A percentile compares a stretch with the other conserved stretches of the same genome.
Evolutionary conservation across 2,329 filamentous ascomycete genomes (phyloP).

Genomic region (Hypomyces perniciosus): DNA sequence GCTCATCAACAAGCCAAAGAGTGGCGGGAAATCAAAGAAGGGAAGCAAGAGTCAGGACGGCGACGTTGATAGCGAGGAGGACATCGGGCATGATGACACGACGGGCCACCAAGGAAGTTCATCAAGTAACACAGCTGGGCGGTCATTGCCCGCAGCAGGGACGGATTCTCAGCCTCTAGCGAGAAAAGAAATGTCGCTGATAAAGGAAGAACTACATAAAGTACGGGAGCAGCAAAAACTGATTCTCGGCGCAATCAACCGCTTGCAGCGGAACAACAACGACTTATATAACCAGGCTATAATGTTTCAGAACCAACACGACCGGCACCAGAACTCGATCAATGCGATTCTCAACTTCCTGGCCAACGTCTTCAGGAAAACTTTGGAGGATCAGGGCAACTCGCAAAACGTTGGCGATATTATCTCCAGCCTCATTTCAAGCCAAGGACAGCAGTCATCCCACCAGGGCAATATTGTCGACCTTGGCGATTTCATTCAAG

Average conservation of each 20-base stretch:
- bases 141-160: slow-evolving; percentile 38
- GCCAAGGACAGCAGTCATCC: slow-evolving; percentile 39
- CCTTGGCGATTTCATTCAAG: slow-evolving; percentile 52
- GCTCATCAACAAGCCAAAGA: slow-evolving; percentile 94
- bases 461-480: slow-evolving; percentile 55
- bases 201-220: slow-evolving; percentile 74
- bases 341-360: slow-evolving; percentile 98
- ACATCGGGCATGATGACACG: slow-evolving; percentile 39
- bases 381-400: slow-evolving; percentile 74
- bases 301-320: slow-evolving; percentile 85
- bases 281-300: slow-evolving; percentile 82
- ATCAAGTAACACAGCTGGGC: slow-evolving; percentile 17
- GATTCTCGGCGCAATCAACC: slow-evolving; percentile 75
- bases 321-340: slow-evolving; percentile 96
- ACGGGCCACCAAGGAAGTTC: slow-evolving; percentile 17
- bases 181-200: slow-evolving; percentile 68
- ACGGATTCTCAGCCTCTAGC: slow-evolving; percentile 45
- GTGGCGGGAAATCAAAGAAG: slow-evolving; percentile 56
- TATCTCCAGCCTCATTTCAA: slow-evolving; percentile 68
- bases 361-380: slow-evolving; percentile 92
- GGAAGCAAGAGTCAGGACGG: slow-evolving; percentile 55
- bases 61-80: slow-evolving; percentile 64
- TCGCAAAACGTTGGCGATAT: slow-evolving; percentile 77
- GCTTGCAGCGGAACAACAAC: slow-evolving; percentile 78
- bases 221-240: slow-evolving; percentile 81